Conservation (phyloP, 225 moss, liverwort and hornwort species). For the Ulota crispa region DNA sequence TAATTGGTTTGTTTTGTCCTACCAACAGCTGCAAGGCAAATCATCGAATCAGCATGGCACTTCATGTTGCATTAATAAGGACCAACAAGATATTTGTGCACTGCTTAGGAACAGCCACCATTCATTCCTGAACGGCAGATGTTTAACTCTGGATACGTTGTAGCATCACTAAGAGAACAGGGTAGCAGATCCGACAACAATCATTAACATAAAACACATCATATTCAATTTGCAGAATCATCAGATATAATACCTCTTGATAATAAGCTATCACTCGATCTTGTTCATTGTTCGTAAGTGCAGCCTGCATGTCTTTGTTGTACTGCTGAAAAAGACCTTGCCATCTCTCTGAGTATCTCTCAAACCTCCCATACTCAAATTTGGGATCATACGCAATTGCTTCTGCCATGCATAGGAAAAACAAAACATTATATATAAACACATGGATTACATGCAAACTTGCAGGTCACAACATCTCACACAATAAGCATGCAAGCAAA, state of each 20-base stretch:
- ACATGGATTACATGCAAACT: background rate
- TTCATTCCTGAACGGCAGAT: background rate
- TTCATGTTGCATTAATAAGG: background rate
- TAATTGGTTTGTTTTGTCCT: conserved; percentile 45
- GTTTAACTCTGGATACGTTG: background rate
- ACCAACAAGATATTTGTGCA: background rate
- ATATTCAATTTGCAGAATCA: background rate
- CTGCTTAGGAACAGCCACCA: background rate
- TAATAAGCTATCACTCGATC: conserved; percentile 47
- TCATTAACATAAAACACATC: conserved; percentile 1
- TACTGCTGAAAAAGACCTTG: conserved; percentile 43
- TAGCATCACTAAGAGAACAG: conserved; percentile 1
- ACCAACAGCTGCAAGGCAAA: conserved; percentile 37
- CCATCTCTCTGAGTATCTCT: conserved; percentile 52
- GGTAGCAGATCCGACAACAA: conserved; percentile 9
- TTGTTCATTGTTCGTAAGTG: conserved; percentile 33
- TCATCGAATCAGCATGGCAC: conserved; percentile 5
- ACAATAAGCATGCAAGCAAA: background rate
- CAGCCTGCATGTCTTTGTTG: conserved; percentile 49
- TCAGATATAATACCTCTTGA: conserved; percentile 37
- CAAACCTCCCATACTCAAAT: conserved; percentile 53
- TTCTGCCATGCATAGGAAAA: conserved; percentile 29
- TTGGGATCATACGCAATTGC: conserved; percentile 55
- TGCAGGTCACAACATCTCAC: conserved; percentile 1
- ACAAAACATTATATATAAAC: background rate